These are phyloP conservation scores for Bonia amplexicaulis DNA, from an alignment of 176 grass and related monocot genomes.

Conservation along the genomic window DNA sequence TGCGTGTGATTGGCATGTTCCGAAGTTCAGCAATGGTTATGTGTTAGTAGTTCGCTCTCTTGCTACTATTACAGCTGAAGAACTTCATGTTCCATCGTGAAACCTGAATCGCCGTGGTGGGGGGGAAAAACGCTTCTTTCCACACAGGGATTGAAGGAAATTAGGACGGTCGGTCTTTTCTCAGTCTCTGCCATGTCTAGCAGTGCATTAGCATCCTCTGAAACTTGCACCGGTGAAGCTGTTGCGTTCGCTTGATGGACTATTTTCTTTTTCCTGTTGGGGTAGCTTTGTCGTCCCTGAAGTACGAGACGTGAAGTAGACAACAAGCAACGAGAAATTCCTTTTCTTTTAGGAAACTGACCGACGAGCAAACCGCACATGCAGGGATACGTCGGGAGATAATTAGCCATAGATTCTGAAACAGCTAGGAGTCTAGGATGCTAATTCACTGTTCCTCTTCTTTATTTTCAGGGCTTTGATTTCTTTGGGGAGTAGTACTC, in stretches of 20 bases:
- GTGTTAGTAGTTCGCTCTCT: not conserved
- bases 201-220: not conserved
- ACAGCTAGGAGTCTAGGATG: not conserved
- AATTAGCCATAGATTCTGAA: not conserved
- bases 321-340: conserved; percentile 32
- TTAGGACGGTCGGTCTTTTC: not conserved
- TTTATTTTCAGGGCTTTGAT: not conserved
- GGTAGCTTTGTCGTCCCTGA: not conserved
- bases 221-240: not conserved
- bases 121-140: not conserved
- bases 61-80: not conserved
- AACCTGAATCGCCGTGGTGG: not conserved
- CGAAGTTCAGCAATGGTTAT: not conserved
- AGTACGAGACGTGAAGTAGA: conserved; percentile 31
- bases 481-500: not conserved
- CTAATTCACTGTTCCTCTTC: not conserved
- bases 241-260: not conserved
- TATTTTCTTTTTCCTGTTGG: not conserved
- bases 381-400: not conserved
- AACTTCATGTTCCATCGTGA: not conserved
- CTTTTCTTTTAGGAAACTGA: not conserved
- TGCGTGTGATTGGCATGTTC: not conserved
- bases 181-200: not conserved
- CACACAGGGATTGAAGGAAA: not conserved
- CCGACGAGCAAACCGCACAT: not conserved